Base-by-base conservation (phyloP, 352 stramenopile species). In the Phytopythium helicoides region DNA sequence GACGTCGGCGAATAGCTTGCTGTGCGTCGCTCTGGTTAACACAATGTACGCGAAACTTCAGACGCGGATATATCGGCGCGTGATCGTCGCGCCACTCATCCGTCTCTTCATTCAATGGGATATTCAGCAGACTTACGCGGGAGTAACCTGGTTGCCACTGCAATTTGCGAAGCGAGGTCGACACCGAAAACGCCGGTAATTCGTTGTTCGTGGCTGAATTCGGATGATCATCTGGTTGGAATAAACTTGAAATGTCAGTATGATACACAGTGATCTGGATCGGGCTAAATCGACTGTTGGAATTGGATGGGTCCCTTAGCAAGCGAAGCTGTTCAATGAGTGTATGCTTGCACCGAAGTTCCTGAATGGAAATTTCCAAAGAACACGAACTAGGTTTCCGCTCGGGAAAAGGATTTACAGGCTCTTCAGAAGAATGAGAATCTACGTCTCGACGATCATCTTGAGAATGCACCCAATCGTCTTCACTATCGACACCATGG, bases 341-440 rank as follows among this genome's bases (percentile, higher is more conserved):
- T 12, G 57, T 44, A 15, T 21, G 53, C 6, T 73, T 52, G 16
- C 86, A 56, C 42, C 79, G 71, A 40, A 87, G 42, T 3, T 62
- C 62, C 23, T 86, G 66, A 31, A 84, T 80, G 3, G 52, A 60
- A 4, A 87, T 62, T 26, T 72, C 61, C 42, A 87, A n/a, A n/a
- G n/a, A n/a, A n/a, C n/a, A n/a, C n/a, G n/a, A n/a, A n/a, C n/a
- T n/a, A n/a, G n/a, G n/a, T n/a, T n/a, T n/a, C n/a, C n/a, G n/a
- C n/a, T n/a, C n/a, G n/a, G n/a, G n/a, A n/a, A n/a, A n/a, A n/a
- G n/a, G n/a, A n/a, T n/a, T n/a, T n/a, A n/a, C n/a, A n/a, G n/a
- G n/a, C n/a, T n/a, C n/a, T n/a, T n/a, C n/a, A n/a, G n/a, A n/a
- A n/a, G n/a, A n/a, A n/a, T n/a, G n/a, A n/a, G n/a, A n/a, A n/a